Evolutionary conservation across 2,329 filamentous ascomycete genomes (phyloP).

Genomic region (Aspergillus transmontanensis): DNA sequence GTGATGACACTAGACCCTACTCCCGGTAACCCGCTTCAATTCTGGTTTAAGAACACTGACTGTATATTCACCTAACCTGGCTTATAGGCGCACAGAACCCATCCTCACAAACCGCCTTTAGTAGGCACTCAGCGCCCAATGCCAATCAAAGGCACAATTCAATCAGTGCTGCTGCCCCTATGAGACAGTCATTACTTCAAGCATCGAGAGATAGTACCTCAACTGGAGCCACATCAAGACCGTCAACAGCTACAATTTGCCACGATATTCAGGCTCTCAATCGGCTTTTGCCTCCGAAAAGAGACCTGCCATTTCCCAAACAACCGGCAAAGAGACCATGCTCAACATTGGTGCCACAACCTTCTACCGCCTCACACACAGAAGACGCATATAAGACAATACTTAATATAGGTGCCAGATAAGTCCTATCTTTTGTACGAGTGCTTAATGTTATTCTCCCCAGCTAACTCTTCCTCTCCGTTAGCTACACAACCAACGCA

Average conservation of each 20-base stretch:
- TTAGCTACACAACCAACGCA: neutral
- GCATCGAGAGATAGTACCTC: neutral
- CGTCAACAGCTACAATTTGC: slow-evolving; percentile 29
- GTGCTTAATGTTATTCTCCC: neutral
- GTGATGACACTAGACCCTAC: slow-evolving; percentile 8
- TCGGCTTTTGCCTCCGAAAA: slow-evolving; percentile 44
- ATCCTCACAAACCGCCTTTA: slow-evolving; percentile 13
- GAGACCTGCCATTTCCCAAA: slow-evolving; percentile 45
- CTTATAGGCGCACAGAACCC: slow-evolving; percentile 7
- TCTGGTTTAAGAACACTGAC: neutral
- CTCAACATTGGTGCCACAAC: neutral
- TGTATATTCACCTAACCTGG: neutral
- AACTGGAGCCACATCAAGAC: slow-evolving; percentile 15
- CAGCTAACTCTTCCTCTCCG: neutral
- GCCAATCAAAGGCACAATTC: slow-evolving; percentile 3
- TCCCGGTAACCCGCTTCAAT: slow-evolving; percentile 4
- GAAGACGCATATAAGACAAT: neutral
- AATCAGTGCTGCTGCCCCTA: neutral
- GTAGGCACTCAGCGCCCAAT: neutral
- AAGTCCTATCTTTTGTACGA: neutral
- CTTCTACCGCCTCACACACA: neutral
- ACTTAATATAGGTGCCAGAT: neutral
- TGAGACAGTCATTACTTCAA: neutral
- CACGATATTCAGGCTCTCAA: slow-evolving; percentile 34
- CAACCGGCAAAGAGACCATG: slow-evolving; percentile 24